Conservation (phyloP, 202 grass and related monocot genomes). For the Zoysia matrella region DNA sequence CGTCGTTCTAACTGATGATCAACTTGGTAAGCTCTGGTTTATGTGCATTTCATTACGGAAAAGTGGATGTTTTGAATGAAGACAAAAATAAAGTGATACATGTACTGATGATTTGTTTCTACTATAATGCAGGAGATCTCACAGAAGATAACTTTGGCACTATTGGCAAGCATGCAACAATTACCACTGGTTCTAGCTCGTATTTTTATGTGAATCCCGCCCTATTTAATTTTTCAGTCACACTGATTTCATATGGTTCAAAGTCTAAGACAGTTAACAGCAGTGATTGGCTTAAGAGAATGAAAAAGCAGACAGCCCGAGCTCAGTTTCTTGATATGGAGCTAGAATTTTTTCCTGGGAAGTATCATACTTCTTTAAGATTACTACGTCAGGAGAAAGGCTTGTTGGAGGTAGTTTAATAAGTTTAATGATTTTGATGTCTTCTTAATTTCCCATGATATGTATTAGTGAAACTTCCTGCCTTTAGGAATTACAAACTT, state of each 20-base stretch:
- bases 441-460: slow-evolving; percentile 2
- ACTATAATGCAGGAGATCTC: slow-evolving; percentile 60
- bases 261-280: slow-evolving; percentile 75
- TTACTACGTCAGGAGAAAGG: slow-evolving; percentile 75
- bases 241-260: slow-evolving; percentile 66
- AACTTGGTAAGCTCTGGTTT: slow-evolving; percentile 59
- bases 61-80: slow-evolving; percentile 35
- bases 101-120: slow-evolving; percentile 15
- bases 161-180: slow-evolving; percentile 65
- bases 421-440: background rate
- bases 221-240: slow-evolving; percentile 66
- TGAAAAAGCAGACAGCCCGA: slow-evolving; percentile 66
- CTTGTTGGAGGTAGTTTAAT: slow-evolving; percentile 67
- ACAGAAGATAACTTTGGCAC: slow-evolving; percentile 46
- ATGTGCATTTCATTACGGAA: slow-evolving; percentile 22
- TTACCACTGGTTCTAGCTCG: slow-evolving; percentile 69
- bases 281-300: slow-evolving; percentile 67
- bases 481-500: slow-evolving; percentile 29
- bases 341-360: slow-evolving; percentile 73
- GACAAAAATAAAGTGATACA: background rate
- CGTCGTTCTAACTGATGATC: slow-evolving; percentile 66
- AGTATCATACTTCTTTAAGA: slow-evolving; percentile 74
- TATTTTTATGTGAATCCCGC: slow-evolving; percentile 86
- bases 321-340: slow-evolving; percentile 79
- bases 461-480: slow-evolving; percentile 23